Conservation (phyloP, 768 basidiomycete species). For the Leccinum sublutescens region DNA sequence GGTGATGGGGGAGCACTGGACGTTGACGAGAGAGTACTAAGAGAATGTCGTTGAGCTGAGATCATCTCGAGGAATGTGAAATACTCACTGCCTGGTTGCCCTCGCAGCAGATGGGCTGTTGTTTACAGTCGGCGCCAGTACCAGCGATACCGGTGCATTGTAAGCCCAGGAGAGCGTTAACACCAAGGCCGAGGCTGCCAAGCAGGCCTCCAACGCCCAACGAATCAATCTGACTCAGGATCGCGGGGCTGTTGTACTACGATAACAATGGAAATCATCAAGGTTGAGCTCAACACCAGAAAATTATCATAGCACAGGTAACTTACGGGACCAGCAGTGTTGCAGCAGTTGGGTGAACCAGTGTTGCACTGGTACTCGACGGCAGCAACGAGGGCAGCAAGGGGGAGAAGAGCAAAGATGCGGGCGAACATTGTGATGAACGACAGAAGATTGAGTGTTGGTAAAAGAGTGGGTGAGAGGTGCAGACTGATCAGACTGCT, state of each 20-base stretch:
- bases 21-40: background rate
- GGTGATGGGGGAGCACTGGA: background rate
- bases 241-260: no score
- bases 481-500: background rate
- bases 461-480: background rate
- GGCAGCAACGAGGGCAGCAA: background rate
- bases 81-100: background rate
- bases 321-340: background rate
- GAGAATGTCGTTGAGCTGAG: background rate
- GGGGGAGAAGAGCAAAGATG: background rate
- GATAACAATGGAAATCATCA: background rate
- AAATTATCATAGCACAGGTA: background rate
- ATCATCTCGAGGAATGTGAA: background rate
- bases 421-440: background rate
- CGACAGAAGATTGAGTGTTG: background rate
- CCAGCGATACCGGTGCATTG: background rate
- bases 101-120: background rate
- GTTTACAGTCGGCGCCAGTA: background rate
- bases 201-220: background rate
- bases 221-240: background rate
- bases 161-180: background rate
- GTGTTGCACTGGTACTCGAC: background rate
- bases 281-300: background rate
- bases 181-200: background rate
- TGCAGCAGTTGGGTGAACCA: background rate